Percentiles rank a stretch among this genome's conserved stretches.
These are phyloP conservation scores for Fagopyrum tataricum DNA, from an alignment of 148 eudicot species.

Conservation along the genomic window DNA sequence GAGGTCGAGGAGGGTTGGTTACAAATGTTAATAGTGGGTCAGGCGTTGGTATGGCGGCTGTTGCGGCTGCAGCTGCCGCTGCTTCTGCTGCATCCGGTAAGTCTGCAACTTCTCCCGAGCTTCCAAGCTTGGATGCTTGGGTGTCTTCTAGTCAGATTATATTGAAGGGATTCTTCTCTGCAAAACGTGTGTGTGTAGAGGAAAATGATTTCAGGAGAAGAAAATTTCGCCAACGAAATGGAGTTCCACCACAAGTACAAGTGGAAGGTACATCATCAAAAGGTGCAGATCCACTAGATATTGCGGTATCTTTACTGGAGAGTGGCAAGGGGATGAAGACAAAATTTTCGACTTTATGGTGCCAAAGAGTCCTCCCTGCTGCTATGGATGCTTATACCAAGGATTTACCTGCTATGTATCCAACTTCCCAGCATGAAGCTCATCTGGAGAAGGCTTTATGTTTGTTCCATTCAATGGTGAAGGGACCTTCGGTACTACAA, in stretches of 20 bases:
- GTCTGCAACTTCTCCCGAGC: conserved; percentile 55
- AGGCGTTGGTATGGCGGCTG: conserved; percentile 83
- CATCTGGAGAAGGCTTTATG: conserved; percentile 65
- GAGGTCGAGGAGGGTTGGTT: conserved; percentile 68
- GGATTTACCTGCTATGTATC: conserved; percentile 68
- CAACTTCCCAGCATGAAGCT: conserved; percentile 63
- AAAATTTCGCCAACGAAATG: conserved; percentile 38
- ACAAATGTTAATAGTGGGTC: conserved; percentile 54
- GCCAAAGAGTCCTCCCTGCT: conserved; percentile 67
- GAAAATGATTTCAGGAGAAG: conserved; percentile 39
- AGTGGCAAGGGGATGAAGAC: conserved; percentile 50
- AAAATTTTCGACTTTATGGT: conserved; percentile 72
- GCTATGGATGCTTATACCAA: conserved; percentile 75
- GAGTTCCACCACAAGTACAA: conserved; percentile 30
- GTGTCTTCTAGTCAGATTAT: conserved; percentile 60
- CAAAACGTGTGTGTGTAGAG: conserved; percentile 31
- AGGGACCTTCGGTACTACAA: conserved; percentile 65
- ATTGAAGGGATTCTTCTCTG: conserved; percentile 56
- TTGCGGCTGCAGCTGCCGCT: conserved; percentile 91
- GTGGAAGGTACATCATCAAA: conserved; percentile 39
- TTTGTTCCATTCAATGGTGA: conserved; percentile 69
- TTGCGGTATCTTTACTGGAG: conserved; percentile 55
- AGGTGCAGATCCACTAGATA: conserved; percentile 42
- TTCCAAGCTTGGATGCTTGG: conserved; percentile 73
- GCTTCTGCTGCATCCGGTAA: conserved; percentile 77